Conservation (phyloP, 1,284 basidiomycete genomes). For the Phlebopus sp. region DNA sequence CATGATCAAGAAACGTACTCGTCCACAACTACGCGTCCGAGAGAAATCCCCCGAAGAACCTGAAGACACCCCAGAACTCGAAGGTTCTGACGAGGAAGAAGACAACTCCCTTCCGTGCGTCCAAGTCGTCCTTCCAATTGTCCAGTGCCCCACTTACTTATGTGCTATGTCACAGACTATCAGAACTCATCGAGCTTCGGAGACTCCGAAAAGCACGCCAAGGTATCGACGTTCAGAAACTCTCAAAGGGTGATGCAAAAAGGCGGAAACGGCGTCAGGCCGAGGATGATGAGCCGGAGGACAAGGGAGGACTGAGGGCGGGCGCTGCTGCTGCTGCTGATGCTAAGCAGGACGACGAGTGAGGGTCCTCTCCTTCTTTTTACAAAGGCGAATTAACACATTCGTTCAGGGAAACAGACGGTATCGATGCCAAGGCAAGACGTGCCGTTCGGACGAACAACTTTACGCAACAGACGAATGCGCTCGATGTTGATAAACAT, state of each 20-base stretch:
- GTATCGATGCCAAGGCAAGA: constrained; percentile 66
- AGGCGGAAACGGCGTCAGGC: constrained; percentile 60
- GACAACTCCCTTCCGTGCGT: constrained; percentile 29
- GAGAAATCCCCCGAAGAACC: constrained; percentile 32
- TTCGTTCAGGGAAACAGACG: constrained; percentile 54
- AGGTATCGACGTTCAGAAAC: constrained; percentile 84
- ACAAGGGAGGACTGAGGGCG: constrained; percentile 54
- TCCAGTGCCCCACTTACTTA: neutral
- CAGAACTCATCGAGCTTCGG: constrained; percentile 84
- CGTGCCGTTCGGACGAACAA: constrained; percentile 83
- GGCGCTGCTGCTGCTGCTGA: constrained; percentile 29
- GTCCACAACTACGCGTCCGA: constrained; percentile 40
- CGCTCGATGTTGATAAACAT: constrained; percentile 95
- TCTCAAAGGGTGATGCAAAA: constrained; percentile 81
- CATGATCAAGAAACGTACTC: constrained; percentile 51
- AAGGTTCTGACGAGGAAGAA: constrained; percentile 21
- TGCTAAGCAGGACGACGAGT: constrained; percentile 33
- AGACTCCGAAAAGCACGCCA: constrained; percentile 72
- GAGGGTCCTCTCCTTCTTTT: too few species aligned
- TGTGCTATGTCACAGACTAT: constrained; percentile 45
- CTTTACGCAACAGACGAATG: constrained; percentile 96
- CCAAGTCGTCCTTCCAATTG: too few species aligned
- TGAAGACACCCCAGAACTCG: constrained; percentile 16
- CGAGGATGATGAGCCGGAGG: constrained; percentile 49
- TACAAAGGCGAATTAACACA: too few species aligned